Base-by-base conservation (phyloP, 2,329 filamentous ascomycete species). In the Davidsoniella eucalypti region DNA sequence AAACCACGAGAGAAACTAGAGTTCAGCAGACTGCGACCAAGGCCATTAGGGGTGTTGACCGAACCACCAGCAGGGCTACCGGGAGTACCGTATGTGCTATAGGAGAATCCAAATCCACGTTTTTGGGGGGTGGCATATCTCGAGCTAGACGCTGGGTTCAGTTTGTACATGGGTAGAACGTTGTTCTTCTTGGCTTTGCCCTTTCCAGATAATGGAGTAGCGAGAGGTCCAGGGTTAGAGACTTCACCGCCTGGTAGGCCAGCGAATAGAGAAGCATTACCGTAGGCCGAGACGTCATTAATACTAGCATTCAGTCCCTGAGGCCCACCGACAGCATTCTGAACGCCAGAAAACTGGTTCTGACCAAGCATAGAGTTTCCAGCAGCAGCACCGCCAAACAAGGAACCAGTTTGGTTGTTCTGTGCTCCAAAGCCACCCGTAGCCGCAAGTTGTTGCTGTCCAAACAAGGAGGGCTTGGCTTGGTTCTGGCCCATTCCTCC, bases 61-160 rank as follows among this genome's bases (percentile, higher is more conserved):
- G 76, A 70, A 37, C 70, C 73, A 60, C 81, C 79, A 4, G 82
- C 75, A 18, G 75, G 76, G 57, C 78, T 85, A 52, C 71, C 80
- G 5, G 90, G 87, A 1, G 84, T 88, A 42, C 86, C 87, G 58
- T 94, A 94, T 2, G 82, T 87, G 56, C 87, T 94, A 65, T 95
- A 95, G 2, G 84, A 87, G 63, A 95, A 94, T 2, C 90, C 90
- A 61, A 86, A 95, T 4, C 86, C 87, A 51, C 83, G 77, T 66
- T 87, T 90, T 57, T 87, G 84, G 0, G 88, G 87, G 0, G 87
- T 94, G 26, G 80, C 75, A 51, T 88, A 80, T 44, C 87, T 82
- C 18, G 83, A 82, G 7, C 84, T 80, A 33, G 85, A 85, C 44
- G 78, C 77, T 0, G 87, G 86, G 44, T 87, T 90, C 56, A 94